A percentile compares a stretch with the other conserved stretches of the same genome.
Evolutionary conservation across 306 rosid genomes (phyloP).

Genomic region (Gastrolobium villosum): DNA sequence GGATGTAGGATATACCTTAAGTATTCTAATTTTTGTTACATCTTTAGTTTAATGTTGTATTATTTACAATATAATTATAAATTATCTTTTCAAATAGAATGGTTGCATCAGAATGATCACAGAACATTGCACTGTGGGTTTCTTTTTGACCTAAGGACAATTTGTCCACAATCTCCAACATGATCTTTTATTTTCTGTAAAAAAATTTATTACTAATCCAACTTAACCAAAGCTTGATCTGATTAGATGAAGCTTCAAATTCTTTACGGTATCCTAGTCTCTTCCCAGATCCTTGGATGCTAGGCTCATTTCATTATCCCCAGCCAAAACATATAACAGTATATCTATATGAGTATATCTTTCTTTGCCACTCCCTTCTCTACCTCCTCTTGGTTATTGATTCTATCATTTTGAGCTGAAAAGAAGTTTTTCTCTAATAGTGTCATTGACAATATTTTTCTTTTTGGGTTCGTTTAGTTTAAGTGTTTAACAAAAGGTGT

Average conservation of each 20-base stretch:
- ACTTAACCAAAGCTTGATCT: constrained; percentile 27
- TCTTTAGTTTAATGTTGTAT: background rate
- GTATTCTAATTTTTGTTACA: background rate
- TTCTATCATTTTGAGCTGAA: background rate
- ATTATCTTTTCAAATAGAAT: constrained; percentile 12
- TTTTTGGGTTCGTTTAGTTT: background rate
- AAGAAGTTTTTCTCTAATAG: background rate
- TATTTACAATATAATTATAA: constrained; percentile 15
- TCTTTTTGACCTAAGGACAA: constrained; percentile 5
- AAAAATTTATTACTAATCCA: background rate
- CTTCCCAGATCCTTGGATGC: background rate
- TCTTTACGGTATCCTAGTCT: background rate
- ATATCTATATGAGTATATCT: background rate
- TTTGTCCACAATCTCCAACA: background rate
- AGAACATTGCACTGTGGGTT: background rate
- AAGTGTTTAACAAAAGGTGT: constrained; percentile 2
- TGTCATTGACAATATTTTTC: background rate
- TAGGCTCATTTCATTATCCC: constrained; percentile 2
- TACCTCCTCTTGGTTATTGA: background rate
- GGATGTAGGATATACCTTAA: background rate
- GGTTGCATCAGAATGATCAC: constrained; percentile 34
- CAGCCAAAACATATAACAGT: background rate
- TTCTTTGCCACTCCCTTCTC: background rate
- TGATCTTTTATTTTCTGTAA: constrained; percentile 1
- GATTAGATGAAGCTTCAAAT: background rate